These are phyloP conservation scores for Tolypocladium ophioglossoides DNA, from an alignment of 2,329 filamentous ascomycete genomes.

Conservation along the genomic window DNA sequence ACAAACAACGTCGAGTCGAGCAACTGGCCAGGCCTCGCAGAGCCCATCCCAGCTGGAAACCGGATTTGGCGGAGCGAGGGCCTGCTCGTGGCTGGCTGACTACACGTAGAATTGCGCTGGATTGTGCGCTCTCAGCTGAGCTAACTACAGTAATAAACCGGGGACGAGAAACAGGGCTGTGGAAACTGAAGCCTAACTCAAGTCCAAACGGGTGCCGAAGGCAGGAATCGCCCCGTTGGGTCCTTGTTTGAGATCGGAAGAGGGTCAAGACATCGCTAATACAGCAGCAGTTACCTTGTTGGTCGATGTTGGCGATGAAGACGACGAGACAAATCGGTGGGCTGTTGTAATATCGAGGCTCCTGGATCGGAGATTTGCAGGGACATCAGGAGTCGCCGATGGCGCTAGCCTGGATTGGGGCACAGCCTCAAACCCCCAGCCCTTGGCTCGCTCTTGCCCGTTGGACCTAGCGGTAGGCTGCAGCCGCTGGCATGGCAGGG, in stretches of 20 bases:
- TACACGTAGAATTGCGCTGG: neutral
- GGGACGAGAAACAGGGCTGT: neutral
- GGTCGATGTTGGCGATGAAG: neutral
- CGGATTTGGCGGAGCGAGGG: neutral
- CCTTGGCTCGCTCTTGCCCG: neutral
- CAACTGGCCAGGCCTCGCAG: neutral
- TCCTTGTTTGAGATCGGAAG: neutral
- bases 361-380: slow-evolving; percentile 10
- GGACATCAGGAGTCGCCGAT: slow-evolving; percentile 9
- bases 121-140: neutral
- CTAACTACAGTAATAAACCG: neutral
- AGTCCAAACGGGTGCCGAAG: neutral
- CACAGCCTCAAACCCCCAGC: neutral
- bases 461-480: neutral
- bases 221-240: neutral
- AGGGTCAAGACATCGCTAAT: too few species aligned
- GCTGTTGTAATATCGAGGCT: neutral
- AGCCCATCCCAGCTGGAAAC: neutral
- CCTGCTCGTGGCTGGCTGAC: neutral
- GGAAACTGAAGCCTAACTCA: neutral
- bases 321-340: neutral
- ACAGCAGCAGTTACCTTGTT: neutral
- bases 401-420: slow-evolving; percentile 5
- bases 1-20: neutral
- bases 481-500: neutral